Percentiles rank a stretch among this genome's conserved stretches.
Evolutionary conservation across 2,329 filamentous ascomycete species (phyloP).

Genomic region (Eutypa lata): DNA sequence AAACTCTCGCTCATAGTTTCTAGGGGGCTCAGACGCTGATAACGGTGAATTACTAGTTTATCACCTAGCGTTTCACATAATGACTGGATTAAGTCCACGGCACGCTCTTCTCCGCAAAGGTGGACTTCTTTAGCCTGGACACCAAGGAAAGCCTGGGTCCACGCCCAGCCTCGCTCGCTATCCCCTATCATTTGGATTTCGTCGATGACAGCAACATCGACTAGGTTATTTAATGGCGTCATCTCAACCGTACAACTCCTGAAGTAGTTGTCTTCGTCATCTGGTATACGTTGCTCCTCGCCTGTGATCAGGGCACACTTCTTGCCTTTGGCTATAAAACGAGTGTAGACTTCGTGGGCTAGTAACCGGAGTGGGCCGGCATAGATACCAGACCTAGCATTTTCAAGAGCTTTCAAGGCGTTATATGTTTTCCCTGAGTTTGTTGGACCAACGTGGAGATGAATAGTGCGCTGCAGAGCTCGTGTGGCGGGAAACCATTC

Average conservation of each 20-base stretch:
- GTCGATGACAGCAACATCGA: slow-evolving; percentile 93
- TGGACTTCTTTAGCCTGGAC: slow-evolving; percentile 86
- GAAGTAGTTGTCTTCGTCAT: slow-evolving; percentile 56
- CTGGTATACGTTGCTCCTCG: slow-evolving; percentile 76
- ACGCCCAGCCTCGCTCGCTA: slow-evolving; percentile 79
- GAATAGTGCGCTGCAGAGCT: slow-evolving; percentile 74
- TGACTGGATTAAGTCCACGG: slow-evolving; percentile 73
- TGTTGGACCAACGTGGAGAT: slow-evolving; percentile 92
- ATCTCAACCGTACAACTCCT: slow-evolving; percentile 95
- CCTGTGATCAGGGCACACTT: slow-evolving; percentile 82
- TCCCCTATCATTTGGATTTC: slow-evolving; percentile 98
- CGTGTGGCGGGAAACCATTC: slow-evolving; percentile 92
- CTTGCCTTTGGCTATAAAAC: slow-evolving; percentile 75
- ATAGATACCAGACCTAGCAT: slow-evolving; percentile 75
- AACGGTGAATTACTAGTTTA: slow-evolving; percentile 74
- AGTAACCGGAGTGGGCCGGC: slow-evolving; percentile 85
- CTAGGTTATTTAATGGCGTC: slow-evolving; percentile 50
- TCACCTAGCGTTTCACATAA: slow-evolving; percentile 80
- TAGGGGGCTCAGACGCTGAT: slow-evolving; percentile 79
- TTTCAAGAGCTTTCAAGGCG: slow-evolving; percentile 80
- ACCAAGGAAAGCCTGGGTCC: slow-evolving; percentile 88
- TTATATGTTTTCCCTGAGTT: slow-evolving; percentile 99
- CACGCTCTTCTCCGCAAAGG: slow-evolving; percentile 85
- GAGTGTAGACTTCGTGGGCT: slow-evolving; percentile 91
- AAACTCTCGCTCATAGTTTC: slow-evolving; percentile 64